Evolutionary conservation across 2,329 filamentous ascomycete genomes (phyloP).

Genomic region (Fusarium dimerum): DNA sequence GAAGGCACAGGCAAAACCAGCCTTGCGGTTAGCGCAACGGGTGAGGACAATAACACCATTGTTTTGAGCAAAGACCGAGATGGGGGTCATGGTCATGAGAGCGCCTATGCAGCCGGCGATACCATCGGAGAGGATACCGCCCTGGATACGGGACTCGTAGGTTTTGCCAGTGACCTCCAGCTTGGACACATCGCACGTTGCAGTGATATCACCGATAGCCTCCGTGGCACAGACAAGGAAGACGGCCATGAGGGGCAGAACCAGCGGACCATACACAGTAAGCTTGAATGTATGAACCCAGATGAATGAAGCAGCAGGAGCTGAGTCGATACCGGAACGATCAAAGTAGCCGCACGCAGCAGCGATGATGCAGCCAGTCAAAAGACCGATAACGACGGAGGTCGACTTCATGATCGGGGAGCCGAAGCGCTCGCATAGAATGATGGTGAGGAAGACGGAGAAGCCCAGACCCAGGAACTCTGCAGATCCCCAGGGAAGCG

Average conservation of each 20-base stretch:
- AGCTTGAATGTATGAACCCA: slow-evolving; percentile 80
- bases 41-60: slow-evolving; percentile 84
- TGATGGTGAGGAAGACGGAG: slow-evolving; percentile 76
- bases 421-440: slow-evolving; percentile 79
- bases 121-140: slow-evolving; percentile 76
- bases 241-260: slow-evolving; percentile 69
- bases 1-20: slow-evolving; percentile 75
- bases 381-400: slow-evolving; percentile 72
- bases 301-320: slow-evolving; percentile 72
- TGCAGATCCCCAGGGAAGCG: slow-evolving; percentile 75
- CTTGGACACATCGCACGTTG: slow-evolving; percentile 77
- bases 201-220: slow-evolving; percentile 78
- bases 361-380: slow-evolving; percentile 76
- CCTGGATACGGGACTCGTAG: slow-evolving; percentile 78
- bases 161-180: slow-evolving; percentile 71
- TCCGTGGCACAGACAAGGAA: slow-evolving; percentile 77
- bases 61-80: slow-evolving; percentile 81
- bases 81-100: slow-evolving; percentile 77
- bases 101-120: slow-evolving; percentile 74
- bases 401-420: slow-evolving; percentile 83
- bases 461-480: slow-evolving; percentile 80
- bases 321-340: slow-evolving; percentile 67
- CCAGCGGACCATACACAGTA: slow-evolving; percentile 69
- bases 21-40: slow-evolving; percentile 77
- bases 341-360: slow-evolving; percentile 79